Conservation (phyloP, 768 basidiomycete genomes). For the Leucocoprinus leucothites region DNA sequence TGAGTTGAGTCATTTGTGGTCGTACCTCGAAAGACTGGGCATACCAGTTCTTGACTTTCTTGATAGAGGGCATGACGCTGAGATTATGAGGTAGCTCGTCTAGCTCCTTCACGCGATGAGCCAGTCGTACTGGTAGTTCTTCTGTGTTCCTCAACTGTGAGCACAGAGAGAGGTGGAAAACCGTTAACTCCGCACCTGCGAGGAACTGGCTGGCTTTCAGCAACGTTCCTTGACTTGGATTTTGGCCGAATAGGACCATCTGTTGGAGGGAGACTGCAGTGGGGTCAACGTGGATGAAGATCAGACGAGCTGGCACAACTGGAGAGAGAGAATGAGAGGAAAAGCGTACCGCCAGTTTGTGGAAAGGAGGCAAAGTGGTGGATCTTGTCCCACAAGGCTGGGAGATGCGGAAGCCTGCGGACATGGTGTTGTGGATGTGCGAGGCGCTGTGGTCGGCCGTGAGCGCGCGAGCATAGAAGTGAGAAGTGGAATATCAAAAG, state of each 20-base stretch:
- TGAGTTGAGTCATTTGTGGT: conserved; percentile 11
- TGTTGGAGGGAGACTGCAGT: conserved; percentile 86
- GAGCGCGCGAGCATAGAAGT: too few species aligned
- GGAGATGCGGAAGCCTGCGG: conserved; percentile 69
- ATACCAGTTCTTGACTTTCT: conserved; percentile 98
- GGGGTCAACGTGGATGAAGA: neutral
- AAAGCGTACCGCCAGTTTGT: conserved; percentile 92
- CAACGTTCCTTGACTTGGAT: conserved; percentile 91
- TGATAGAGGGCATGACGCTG: conserved; percentile 87
- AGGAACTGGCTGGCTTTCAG: conserved; percentile 91
- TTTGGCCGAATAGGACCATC: conserved; percentile 97
- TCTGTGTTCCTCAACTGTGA: conserved; percentile 40
- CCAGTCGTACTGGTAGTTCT: conserved; percentile 92
- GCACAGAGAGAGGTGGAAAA: neutral
- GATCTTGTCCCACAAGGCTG: conserved; percentile 82
- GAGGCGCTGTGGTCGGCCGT: too few species aligned
- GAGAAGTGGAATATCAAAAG: too few species aligned
- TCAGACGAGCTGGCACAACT: too few species aligned
- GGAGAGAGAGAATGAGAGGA: conserved; percentile 19
- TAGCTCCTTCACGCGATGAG: conserved; percentile 94
- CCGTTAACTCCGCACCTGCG: conserved; percentile 42
- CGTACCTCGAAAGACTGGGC: conserved; percentile 96
- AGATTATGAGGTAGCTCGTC: conserved; percentile 92
- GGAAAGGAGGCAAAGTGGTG: conserved; percentile 90
- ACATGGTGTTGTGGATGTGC: conserved; percentile 43